A percentile compares a stretch with the other conserved stretches of the same genome.
Evolutionary conservation across 2,329 filamentous ascomycete genomes (phyloP).

Genomic region (Diaporthe australafricana): DNA sequence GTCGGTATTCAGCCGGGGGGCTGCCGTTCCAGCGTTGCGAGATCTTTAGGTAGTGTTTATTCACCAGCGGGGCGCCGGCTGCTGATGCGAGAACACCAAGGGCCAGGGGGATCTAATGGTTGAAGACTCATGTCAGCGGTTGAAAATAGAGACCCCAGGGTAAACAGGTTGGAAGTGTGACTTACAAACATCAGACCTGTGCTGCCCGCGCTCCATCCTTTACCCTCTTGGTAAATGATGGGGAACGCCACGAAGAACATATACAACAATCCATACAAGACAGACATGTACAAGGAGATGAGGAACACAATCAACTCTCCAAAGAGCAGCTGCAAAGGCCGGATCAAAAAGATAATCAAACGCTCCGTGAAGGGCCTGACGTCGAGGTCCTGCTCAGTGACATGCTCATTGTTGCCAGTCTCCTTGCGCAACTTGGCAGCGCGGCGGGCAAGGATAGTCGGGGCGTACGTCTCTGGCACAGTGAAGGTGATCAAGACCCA

Average conservation of each 20-base stretch:
- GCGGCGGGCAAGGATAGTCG: slow-evolving; percentile 77
- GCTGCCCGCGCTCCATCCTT: slow-evolving; percentile 78
- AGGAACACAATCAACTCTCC: slow-evolving; percentile 87
- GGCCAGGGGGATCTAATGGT: slow-evolving; percentile 73
- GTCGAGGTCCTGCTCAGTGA: slow-evolving; percentile 86
- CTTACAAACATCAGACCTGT: slow-evolving; percentile 82
- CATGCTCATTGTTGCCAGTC: slow-evolving; percentile 74
- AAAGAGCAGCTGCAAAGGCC: slow-evolving; percentile 89
- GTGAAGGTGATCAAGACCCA: slow-evolving; percentile 86
- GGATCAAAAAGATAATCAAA: slow-evolving; percentile 79
- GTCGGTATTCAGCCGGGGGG: slow-evolving; percentile 80
- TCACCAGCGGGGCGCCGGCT: slow-evolving; percentile 76
- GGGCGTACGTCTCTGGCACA: slow-evolving; percentile 90
- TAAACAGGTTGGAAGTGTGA: not conserved
- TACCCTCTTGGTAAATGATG: slow-evolving; percentile 81
- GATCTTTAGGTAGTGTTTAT: slow-evolving; percentile 81
- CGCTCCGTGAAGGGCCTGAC: slow-evolving; percentile 75
- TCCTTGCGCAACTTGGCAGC: slow-evolving; percentile 78
- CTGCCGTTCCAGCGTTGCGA: slow-evolving; percentile 73
- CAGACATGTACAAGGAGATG: slow-evolving; percentile 86
- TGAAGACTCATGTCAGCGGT: not conserved
- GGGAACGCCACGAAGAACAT: slow-evolving; percentile 82
- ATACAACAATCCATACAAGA: slow-evolving; percentile 80
- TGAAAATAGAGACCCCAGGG: slow-evolving; percentile 34
- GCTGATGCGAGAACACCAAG: slow-evolving; percentile 79